Evolutionary conservation across 2,329 filamentous ascomycete genomes (phyloP).

Genomic region (Stemphylium lycopersici): DNA sequence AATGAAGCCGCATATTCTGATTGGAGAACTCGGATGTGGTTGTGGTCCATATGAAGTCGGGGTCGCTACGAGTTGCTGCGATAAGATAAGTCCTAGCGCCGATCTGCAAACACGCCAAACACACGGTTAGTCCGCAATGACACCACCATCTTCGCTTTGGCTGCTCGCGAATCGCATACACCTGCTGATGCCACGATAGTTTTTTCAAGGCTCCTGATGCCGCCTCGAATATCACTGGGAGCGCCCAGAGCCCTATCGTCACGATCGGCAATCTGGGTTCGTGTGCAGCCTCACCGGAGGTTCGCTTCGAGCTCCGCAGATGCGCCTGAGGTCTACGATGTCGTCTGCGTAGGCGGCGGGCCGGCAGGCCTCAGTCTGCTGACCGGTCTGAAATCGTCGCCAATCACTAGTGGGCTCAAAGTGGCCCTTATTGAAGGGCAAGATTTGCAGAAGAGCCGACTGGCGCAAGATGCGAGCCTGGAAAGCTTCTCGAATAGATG

Average conservation of each 20-base stretch:
- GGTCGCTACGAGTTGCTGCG: constrained; percentile 1
- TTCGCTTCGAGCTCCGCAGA: constrained; percentile 43
- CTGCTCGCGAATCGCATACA: constrained; percentile 14
- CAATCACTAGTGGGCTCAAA: constrained; percentile 75
- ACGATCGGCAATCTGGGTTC: constrained; percentile 19
- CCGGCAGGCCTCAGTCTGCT: constrained; percentile 79
- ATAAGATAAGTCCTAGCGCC: constrained; percentile 9
- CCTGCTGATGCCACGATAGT: constrained; percentile 26
- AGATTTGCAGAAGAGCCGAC: constrained; percentile 72
- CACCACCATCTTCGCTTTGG: constrained; percentile 27
- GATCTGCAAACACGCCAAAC: constrained; percentile 33
- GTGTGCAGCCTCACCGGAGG: constrained; percentile 28
- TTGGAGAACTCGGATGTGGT: constrained; percentile 5
- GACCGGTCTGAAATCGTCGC: constrained; percentile 63
- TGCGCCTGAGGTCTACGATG: constrained; percentile 81
- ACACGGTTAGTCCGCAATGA: constrained; percentile 27
- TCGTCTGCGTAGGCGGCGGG: constrained; percentile 88
- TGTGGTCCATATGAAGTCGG: constrained; percentile 4
- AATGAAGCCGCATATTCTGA: not conserved
- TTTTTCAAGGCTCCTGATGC: constrained; percentile 36
- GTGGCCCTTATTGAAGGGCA: constrained; percentile 91
- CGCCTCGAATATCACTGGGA: constrained; percentile 37
- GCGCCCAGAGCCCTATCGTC: constrained; percentile 23
- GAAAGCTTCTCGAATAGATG: constrained; percentile 89
- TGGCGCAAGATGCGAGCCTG: constrained; percentile 67